Evolutionary conservation across 139 green algal species (phyloP).

Genomic region (Volvox reticuliferus): DNA sequence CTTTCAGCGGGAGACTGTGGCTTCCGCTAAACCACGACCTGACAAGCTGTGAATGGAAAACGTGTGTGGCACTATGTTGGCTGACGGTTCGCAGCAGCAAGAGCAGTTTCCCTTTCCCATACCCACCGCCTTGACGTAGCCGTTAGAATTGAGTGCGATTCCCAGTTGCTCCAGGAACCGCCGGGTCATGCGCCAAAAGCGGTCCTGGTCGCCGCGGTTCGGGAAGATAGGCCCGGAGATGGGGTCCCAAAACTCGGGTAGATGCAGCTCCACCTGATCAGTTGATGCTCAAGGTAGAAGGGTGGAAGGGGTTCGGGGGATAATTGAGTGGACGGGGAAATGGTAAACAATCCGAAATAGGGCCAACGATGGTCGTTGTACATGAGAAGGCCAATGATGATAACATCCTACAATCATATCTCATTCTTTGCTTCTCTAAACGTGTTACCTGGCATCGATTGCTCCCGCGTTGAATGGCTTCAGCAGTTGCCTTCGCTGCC

Average conservation of each 20-base stretch:
- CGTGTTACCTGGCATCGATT: constrained; percentile 68
- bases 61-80: no score
- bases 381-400: no score
- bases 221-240: constrained; percentile 84
- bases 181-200: constrained; percentile 81
- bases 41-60: no score
- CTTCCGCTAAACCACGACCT: no score
- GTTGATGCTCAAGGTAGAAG: not conserved
- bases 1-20: no score
- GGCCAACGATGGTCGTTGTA: no score
- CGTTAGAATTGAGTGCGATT: not conserved
- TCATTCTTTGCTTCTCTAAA: no score
- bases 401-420: no score
- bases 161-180: constrained; percentile 66
- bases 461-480: constrained; percentile 75
- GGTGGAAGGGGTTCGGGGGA: not conserved
- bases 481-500: constrained; percentile 71
- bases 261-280: constrained; percentile 87
- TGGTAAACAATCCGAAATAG: not conserved
- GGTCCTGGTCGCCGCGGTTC: constrained; percentile 88
- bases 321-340: not conserved
- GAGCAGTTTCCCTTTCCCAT: not conserved
- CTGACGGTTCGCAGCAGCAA: no score
- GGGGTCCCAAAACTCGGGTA: constrained; percentile 94
- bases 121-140: constrained; percentile 51